Percentiles rank a stretch among this genome's conserved stretches.
These are phyloP conservation scores for Chaetomium sp. DNA, from an alignment of 2,329 filamentous ascomycete species.

Conservation along the genomic window DNA sequence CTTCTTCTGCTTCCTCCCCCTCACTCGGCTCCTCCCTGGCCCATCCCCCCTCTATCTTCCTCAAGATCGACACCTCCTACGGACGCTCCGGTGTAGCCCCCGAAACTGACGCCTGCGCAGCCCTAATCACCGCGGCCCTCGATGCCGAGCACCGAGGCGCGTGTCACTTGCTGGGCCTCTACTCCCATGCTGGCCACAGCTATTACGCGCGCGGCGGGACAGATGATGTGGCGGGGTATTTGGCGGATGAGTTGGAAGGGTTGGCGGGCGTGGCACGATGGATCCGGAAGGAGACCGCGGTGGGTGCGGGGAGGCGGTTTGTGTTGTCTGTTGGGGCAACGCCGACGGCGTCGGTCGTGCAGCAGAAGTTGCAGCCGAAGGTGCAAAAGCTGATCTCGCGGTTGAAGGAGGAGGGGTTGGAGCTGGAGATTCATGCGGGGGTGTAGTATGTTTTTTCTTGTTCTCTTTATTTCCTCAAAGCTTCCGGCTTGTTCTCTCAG, in stretches of 20 bases:
- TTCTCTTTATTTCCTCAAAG: background rate
- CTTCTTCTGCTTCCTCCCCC: constrained; percentile 15
- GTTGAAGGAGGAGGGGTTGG: constrained; percentile 28
- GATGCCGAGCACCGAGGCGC: constrained; percentile 33
- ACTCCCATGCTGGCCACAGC: constrained; percentile 67
- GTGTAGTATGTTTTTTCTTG: constrained; percentile 20
- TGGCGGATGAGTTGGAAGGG: constrained; percentile 54
- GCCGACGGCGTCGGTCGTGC: constrained; percentile 62
- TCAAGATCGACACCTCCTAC: constrained; percentile 71
- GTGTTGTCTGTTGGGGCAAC: constrained; percentile 69
- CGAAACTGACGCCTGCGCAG: constrained; percentile 37
- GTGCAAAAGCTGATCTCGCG: constrained; percentile 30
- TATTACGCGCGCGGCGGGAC: constrained; percentile 53
- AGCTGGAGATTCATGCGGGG: constrained; percentile 22
- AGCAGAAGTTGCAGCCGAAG: constrained; percentile 38
- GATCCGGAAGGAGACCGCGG: constrained; percentile 27
- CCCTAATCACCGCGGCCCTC: constrained; percentile 42
- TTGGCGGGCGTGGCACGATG: constrained; percentile 41
- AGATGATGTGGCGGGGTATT: constrained; percentile 50
- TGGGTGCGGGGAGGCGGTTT: constrained; percentile 27
- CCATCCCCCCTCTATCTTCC: constrained; percentile 49
- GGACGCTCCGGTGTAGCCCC: constrained; percentile 62
- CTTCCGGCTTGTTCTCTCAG: background rate
- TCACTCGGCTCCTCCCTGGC: constrained; percentile 29
- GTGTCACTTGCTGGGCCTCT: constrained; percentile 55